Evolutionary conservation across 1,284 basidiomycete species (phyloP).

Genomic region (Apiotrichum akiyoshidainum): DNA sequence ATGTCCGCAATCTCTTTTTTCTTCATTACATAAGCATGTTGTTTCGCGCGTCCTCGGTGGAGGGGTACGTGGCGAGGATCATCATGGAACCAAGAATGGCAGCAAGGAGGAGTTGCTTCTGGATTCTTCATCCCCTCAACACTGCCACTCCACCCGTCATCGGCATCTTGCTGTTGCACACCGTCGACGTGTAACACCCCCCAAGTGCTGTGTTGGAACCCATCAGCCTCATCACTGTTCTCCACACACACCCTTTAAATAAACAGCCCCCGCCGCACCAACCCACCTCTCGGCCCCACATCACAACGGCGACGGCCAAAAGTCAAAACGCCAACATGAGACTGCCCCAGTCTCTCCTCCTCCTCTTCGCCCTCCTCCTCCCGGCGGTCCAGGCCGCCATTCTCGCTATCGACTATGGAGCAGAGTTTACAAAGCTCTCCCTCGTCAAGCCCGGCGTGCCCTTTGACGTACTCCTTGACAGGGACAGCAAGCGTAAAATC

Average conservation of each 20-base stretch:
- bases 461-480: slow-evolving; percentile 93
- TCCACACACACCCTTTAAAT: neutral
- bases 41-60: too few species aligned
- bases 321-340: slow-evolving; percentile 21
- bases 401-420: slow-evolving; percentile 92
- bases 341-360: slow-evolving; percentile 17
- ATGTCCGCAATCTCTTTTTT: too few species aligned
- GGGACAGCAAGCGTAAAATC: slow-evolving; percentile 95
- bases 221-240: neutral
- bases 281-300: neutral
- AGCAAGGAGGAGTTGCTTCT: too few species aligned
- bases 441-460: slow-evolving; percentile 93
- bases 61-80: neutral
- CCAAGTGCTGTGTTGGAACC: neutral
- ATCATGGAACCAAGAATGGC: neutral
- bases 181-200: neutral
- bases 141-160: too few species aligned
- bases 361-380: slow-evolving; percentile 36
- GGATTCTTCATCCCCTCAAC: too few species aligned
- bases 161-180: too few species aligned
- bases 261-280: neutral
- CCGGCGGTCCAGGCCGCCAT: slow-evolving; percentile 54
- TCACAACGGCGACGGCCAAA: neutral
- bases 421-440: slow-evolving; percentile 93
- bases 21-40: neutral